Conservation (phyloP, 192 early-diverging fungal genomes). For the Backusella luteola region DNA sequence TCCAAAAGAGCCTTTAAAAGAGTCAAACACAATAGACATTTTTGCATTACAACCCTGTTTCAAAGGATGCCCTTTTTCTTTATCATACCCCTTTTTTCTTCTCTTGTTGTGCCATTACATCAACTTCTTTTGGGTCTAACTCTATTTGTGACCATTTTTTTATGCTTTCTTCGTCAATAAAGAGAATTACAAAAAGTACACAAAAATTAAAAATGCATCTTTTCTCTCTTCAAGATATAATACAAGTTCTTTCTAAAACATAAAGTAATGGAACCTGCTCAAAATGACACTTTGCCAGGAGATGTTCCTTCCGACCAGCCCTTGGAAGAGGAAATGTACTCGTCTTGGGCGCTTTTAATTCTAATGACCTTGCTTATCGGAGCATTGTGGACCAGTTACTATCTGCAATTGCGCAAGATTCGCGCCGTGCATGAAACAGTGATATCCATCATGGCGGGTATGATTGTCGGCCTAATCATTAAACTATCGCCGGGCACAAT, state of each 20-base stretch:
- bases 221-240: not conserved
- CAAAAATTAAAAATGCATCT: not conserved
- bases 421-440: constrained; percentile 94
- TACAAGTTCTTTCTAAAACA: not conserved
- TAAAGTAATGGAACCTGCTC: not conserved
- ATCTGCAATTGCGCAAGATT: constrained; percentile 82
- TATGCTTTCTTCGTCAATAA: not conserved
- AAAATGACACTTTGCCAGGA: constrained; percentile 12
- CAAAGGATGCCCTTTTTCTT: too few species aligned
- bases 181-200: not conserved
- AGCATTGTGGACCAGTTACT: constrained; percentile 87
- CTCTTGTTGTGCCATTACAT: not conserved
- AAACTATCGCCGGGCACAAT: constrained; percentile 52
- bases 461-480: constrained; percentile 68
- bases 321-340: constrained; percentile 70
- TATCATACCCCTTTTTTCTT: not conserved
- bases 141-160: constrained; percentile 1
- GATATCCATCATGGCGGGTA: constrained; percentile 86
- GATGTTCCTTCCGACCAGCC: constrained; percentile 20
- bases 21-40: too few species aligned
- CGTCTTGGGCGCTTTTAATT: constrained; percentile 83
- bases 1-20: too few species aligned
- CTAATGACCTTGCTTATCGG: constrained; percentile 80
- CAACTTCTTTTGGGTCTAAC: not conserved
- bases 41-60: too few species aligned